Conservation (phyloP, 345 rosid species). For the Brassica incana region DNA sequence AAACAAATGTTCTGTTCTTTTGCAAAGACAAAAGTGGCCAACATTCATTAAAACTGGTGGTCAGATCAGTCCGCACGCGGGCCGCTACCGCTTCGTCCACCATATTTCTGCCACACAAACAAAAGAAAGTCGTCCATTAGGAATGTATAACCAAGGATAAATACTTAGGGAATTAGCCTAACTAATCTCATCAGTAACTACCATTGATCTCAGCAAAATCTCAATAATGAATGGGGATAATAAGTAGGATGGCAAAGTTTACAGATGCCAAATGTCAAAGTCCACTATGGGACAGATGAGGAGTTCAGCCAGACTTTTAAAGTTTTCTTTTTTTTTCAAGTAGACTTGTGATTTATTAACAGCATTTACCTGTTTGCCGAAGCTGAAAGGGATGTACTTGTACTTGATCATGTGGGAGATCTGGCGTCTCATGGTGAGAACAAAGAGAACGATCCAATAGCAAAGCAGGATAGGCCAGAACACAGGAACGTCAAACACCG, state of each 20-base stretch:
- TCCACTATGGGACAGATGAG: neutral
- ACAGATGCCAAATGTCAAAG: too few relatives aligned
- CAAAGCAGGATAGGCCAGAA: constrained; percentile 75
- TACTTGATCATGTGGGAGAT: constrained; percentile 74
- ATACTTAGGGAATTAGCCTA: neutral
- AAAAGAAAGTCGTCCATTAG: neutral
- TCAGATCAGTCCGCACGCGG: constrained; percentile 45
- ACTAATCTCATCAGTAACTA: neutral
- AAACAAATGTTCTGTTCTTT: constrained; percentile 6
- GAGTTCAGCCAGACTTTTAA: neutral
- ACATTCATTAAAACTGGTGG: neutral
- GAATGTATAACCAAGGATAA: neutral
- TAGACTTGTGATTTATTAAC: too few relatives aligned
- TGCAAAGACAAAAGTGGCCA: constrained; percentile 21
- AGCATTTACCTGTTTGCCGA: constrained; percentile 63
- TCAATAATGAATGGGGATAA: neutral
- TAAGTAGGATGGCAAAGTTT: too few relatives aligned
- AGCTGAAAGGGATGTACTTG: constrained; percentile 59
- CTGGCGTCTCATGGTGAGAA: constrained; percentile 75
- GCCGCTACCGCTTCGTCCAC: constrained; percentile 60
- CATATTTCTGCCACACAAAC: constrained; percentile 48
- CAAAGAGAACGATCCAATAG: constrained; percentile 68
- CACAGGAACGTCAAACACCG: constrained; percentile 72
- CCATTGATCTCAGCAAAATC: neutral
- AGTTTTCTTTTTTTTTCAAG: too few relatives aligned